Conservation (phyloP, 1,284 basidiomycete species). For the Ustilago curta region DNA sequence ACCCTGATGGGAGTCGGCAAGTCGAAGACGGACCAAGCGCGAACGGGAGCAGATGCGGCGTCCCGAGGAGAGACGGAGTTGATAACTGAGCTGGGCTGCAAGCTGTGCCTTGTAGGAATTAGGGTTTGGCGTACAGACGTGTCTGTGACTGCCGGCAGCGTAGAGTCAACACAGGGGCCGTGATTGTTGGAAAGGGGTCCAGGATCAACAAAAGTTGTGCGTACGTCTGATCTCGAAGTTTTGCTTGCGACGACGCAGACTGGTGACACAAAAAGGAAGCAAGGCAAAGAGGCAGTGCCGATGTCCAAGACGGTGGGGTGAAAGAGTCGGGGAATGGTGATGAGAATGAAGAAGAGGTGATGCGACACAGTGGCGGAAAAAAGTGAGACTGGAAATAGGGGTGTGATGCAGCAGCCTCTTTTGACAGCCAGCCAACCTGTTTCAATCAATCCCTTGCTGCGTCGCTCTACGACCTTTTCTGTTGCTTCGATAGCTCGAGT, state of each 20-base stretch:
- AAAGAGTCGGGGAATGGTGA: background rate
- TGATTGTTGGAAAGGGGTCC: background rate
- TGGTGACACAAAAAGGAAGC: background rate
- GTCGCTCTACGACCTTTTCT: background rate
- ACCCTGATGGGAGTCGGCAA: conserved; percentile 6
- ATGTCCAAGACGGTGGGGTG: background rate
- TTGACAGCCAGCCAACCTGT: background rate
- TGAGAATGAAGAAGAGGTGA: background rate
- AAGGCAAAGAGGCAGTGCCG: background rate
- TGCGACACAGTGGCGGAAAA: background rate
- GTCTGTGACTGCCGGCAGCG: background rate
- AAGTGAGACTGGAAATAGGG: conserved; percentile 25
- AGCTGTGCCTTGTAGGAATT: background rate
- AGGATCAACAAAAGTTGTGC: background rate
- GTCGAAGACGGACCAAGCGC: conserved; percentile 9
- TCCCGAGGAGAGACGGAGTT: conserved; percentile 18
- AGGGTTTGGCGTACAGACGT: background rate
- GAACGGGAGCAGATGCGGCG: conserved; percentile 4
- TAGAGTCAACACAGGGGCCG: background rate
- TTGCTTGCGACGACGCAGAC: conserved; percentile 1
- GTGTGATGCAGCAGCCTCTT: conserved; percentile 27
- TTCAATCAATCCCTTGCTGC: background rate
- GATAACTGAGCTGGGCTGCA: conserved; percentile 8
- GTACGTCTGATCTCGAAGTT: background rate
- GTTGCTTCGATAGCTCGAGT: background rate